Evolutionary conservation across 2,329 filamentous ascomycete genomes (phyloP).

Genomic region (Trematosphaeria pertusa): DNA sequence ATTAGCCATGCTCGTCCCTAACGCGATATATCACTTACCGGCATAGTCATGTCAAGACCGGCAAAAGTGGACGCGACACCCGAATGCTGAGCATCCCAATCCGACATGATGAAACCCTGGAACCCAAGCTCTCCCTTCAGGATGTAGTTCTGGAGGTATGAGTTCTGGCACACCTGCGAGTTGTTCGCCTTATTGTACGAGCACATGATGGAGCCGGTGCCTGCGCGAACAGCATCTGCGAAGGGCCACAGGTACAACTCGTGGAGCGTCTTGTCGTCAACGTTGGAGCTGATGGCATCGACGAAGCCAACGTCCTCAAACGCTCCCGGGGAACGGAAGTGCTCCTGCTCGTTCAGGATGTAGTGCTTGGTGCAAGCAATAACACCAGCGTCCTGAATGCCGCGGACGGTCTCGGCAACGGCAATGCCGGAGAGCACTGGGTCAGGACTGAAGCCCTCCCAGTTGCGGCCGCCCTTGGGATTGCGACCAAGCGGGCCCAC

Average conservation of each 20-base stretch:
- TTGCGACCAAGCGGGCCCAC: constrained; percentile 74
- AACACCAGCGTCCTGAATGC: constrained; percentile 81
- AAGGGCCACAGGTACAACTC: constrained; percentile 69
- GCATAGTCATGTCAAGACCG: constrained; percentile 86
- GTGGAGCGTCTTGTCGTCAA: constrained; percentile 70
- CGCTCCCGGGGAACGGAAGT: constrained; percentile 69
- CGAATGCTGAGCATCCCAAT: constrained; percentile 79
- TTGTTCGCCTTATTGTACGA: constrained; percentile 83
- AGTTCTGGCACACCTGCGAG: constrained; percentile 81
- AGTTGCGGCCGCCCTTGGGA: constrained; percentile 65
- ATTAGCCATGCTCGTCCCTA: not conserved
- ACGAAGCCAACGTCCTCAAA: constrained; percentile 67
- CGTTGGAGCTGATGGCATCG: constrained; percentile 66
- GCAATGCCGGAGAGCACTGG: constrained; percentile 76
- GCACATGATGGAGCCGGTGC: constrained; percentile 61
- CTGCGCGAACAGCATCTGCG: constrained; percentile 58
- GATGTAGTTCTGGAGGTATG: constrained; percentile 74
- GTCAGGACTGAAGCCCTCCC: constrained; percentile 69
- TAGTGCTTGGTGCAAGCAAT: constrained; percentile 76
- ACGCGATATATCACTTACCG: constrained; percentile 13
- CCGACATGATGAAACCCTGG: constrained; percentile 75
- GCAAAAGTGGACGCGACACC: constrained; percentile 71
- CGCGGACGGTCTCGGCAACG: constrained; percentile 75
- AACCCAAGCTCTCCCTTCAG: constrained; percentile 83
- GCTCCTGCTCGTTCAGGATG: constrained; percentile 66